A percentile compares a stretch with the other conserved stretches of the same genome.
phyloP scores from a whole-genome alignment of 2,329 filamentous ascomycete species.

The Paraphoma sp. region DNA sequence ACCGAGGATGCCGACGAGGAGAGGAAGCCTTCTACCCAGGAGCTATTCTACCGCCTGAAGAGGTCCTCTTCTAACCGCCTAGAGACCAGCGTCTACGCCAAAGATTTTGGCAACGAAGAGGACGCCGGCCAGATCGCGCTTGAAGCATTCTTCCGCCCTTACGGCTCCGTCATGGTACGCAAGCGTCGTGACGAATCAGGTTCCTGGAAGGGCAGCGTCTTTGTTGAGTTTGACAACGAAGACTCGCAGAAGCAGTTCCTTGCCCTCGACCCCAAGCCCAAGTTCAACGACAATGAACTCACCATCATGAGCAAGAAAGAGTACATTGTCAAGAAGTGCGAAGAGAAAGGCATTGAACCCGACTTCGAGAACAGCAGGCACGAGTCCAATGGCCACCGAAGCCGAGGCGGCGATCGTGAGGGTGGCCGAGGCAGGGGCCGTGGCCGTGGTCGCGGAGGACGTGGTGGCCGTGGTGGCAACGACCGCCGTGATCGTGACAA shows the following conservation, averaged over 20 bases:
- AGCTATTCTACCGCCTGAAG: constrained; percentile 58
- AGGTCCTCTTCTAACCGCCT: constrained; percentile 69
- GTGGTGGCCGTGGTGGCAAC: constrained; percentile 26
- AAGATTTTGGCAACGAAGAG: constrained; percentile 90
- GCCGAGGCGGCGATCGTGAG: constrained; percentile 32
- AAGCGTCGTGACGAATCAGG: constrained; percentile 75
- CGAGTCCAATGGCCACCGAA: constrained; percentile 36
- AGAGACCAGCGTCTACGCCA: constrained; percentile 83
- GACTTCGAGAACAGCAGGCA: constrained; percentile 41
- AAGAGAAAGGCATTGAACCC: constrained; percentile 54
- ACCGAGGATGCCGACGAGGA: constrained; percentile 38
- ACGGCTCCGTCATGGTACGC: constrained; percentile 80
- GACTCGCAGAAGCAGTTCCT: constrained; percentile 83
- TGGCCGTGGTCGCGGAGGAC: constrained; percentile 24
- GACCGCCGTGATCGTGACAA: constrained; percentile 29
- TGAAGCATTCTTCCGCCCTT: constrained; percentile 86
- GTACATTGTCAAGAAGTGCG: constrained; percentile 68
- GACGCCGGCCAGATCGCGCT: constrained; percentile 89
- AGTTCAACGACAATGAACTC: constrained; percentile 81
- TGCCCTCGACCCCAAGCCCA: constrained; percentile 77
- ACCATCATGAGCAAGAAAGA: constrained; percentile 86
- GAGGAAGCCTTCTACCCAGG: constrained; percentile 32
- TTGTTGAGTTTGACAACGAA: constrained; percentile 86
- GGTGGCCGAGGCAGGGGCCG: constrained; percentile 37
- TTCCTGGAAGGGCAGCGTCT: constrained; percentile 94